phyloP scores from a whole-genome alignment of 75 land plant genomes.

The Adiantum capillusveneris region DNA sequence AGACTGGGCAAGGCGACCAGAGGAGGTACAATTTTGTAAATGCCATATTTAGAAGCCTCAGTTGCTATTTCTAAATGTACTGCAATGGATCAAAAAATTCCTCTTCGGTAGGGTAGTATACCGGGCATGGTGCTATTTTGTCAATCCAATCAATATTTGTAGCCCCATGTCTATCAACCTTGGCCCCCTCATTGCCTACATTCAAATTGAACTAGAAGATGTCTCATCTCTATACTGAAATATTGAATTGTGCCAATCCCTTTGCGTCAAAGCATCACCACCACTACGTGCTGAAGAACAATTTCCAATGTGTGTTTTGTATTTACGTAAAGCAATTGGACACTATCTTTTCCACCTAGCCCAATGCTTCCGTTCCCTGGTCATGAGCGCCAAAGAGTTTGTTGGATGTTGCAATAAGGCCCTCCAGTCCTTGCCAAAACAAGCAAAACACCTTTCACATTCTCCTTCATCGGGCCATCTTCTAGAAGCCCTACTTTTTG shows the following conservation, averaged over 20 bases:
- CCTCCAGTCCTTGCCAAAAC: too few relatives aligned
- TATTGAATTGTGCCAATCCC: constrained; percentile 33
- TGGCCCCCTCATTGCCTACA: constrained; percentile 20
- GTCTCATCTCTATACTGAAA: constrained; percentile 15
- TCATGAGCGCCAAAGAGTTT: too few relatives aligned
- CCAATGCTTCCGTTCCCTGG: too few relatives aligned
- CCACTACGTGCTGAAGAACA: constrained; percentile 45
- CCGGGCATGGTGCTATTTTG: constrained; percentile 66
- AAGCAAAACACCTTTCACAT: too few relatives aligned
- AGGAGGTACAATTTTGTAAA: too few relatives aligned
- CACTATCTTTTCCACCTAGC: too few relatives aligned
- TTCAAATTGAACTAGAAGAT: constrained; percentile 7
- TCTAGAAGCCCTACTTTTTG: too few relatives aligned
- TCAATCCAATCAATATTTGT: constrained; percentile 57
- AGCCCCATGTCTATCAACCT: constrained; percentile 43
- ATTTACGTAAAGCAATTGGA: too few relatives aligned
- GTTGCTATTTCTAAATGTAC: constrained; percentile 75
- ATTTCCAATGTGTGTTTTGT: too few relatives aligned
- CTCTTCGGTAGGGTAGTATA: constrained; percentile 67
- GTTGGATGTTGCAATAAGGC: too few relatives aligned
- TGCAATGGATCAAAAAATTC: constrained; percentile 81
- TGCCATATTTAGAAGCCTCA: constrained; percentile 73
- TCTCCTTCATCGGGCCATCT: too few relatives aligned
- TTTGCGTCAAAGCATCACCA: constrained; percentile 51
- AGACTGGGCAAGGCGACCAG: too few relatives aligned